Conservation (phyloP, 1,284 basidiomycete genomes). For the Coniferiporia sulphurascens region DNA sequence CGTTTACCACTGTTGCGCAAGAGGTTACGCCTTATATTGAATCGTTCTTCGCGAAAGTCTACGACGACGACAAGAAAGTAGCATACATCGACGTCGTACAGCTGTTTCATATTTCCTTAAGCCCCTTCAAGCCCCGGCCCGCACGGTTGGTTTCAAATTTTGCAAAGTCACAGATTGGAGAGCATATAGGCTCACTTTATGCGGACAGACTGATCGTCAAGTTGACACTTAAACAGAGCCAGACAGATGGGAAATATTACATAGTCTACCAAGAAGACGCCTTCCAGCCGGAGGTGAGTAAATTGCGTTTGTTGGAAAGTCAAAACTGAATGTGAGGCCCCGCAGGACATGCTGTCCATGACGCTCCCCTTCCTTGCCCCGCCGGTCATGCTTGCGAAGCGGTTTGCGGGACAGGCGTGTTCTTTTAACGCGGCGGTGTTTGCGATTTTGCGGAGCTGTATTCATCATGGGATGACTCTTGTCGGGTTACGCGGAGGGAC, state of each 20-base stretch:
- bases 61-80: constrained; percentile 35
- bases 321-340: background rate
- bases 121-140: constrained; percentile 42
- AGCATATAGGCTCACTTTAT: background rate
- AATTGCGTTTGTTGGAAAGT: background rate
- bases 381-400: constrained; percentile 9
- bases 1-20: background rate
- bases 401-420: constrained; percentile 4
- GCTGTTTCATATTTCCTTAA: constrained; percentile 47
- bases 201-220: constrained; percentile 37
- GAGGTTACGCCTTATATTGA: background rate
- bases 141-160: constrained; percentile 42
- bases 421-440: constrained; percentile 7
- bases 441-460: background rate
- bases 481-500: too few species aligned
- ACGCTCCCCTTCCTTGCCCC: constrained; percentile 13
- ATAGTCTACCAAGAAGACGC: constrained; percentile 57
- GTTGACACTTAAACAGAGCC: constrained; percentile 35
- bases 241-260: constrained; percentile 37
- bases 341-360: constrained; percentile 10
- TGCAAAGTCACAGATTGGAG: too few species aligned
- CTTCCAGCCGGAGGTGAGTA: constrained; percentile 50
- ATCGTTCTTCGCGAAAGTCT: constrained; percentile 30
- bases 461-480: background rate
- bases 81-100: constrained; percentile 47